phyloP scores from a whole-genome alignment of 495 filamentous ascomycete genomes.

The Usnea hakonensis region DNA sequence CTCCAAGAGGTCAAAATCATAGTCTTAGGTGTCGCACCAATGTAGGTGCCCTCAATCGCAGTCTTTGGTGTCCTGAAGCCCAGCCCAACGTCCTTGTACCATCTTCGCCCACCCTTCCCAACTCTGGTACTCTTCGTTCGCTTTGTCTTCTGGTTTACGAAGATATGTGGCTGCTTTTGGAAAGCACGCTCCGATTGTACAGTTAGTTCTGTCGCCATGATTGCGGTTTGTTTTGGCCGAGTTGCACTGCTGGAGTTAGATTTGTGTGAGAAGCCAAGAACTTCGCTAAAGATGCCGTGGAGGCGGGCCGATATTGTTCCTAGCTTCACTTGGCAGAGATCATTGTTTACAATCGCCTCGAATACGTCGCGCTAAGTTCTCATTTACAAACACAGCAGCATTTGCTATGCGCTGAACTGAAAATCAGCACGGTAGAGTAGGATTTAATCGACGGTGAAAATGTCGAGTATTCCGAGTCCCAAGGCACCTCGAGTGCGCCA shows the following conservation, averaged over 20 bases:
- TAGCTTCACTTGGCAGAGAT: constrained; percentile 25
- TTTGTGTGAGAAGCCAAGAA: constrained; percentile 28
- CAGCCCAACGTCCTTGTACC: constrained; percentile 99
- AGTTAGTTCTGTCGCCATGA: constrained; percentile 96
- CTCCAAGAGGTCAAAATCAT: too few species aligned
- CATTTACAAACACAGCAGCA: constrained; percentile 1
- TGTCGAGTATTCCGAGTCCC: constrained; percentile 15
- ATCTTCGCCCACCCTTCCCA: constrained; percentile 85
- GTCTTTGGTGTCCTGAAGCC: constrained; percentile 96
- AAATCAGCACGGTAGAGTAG: neutral
- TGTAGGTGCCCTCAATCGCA: constrained; percentile 97
- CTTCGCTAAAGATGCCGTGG: neutral
- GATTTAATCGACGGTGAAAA: neutral
- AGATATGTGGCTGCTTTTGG: constrained; percentile 99
- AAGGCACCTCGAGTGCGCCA: constrained; percentile 36
- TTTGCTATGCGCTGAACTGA: neutral
- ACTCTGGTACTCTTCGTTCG: constrained; percentile 74
- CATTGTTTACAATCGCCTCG: constrained; percentile 21
- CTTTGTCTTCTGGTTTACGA: constrained; percentile 83
- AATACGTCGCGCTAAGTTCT: constrained; percentile 15
- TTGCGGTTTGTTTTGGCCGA: constrained; percentile 52
- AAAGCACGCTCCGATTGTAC: constrained; percentile 97
- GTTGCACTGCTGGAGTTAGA: constrained; percentile 32
- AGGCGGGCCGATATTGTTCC: constrained; percentile 19
- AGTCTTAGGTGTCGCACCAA: constrained; percentile 57